Evolutionary conservation across 1,284 basidiomycete species (phyloP).

Genomic region (Cutaneotrichosporon sp.): DNA sequence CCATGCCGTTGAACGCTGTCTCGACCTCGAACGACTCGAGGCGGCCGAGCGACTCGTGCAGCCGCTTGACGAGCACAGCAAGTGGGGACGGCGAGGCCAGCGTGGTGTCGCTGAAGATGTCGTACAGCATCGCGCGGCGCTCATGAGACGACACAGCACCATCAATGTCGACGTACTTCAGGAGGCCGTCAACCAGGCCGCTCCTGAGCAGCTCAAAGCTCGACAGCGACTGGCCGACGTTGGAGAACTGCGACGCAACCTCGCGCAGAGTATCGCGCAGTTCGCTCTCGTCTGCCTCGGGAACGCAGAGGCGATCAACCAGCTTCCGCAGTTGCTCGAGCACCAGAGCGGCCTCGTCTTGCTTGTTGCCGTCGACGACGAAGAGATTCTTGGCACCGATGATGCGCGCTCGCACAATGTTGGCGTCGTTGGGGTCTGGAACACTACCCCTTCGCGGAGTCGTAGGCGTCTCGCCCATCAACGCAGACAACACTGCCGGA

Average conservation of each 20-base stretch:
- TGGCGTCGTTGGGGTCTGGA: slow-evolving; percentile 75
- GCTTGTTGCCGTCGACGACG: slow-evolving; percentile 55
- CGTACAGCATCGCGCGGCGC: slow-evolving; percentile 68
- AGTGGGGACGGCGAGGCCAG: slow-evolving; percentile 59
- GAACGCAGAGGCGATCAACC: slow-evolving; percentile 59
- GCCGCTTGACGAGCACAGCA: slow-evolving; percentile 78
- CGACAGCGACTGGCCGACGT: slow-evolving; percentile 67
- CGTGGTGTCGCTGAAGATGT: slow-evolving; percentile 62
- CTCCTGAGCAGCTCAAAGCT: slow-evolving; percentile 95
- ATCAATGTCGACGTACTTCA: slow-evolving; percentile 72
- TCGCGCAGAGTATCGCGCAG: slow-evolving; percentile 62
- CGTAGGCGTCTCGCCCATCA: slow-evolving; percentile 40
- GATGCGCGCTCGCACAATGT: slow-evolving; percentile 79
- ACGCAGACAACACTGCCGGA: slow-evolving; percentile 23
- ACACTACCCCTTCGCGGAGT: slow-evolving; percentile 49
- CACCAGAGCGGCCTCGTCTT: slow-evolving; percentile 59
- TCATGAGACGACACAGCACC: slow-evolving; percentile 49
- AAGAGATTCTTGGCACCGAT: slow-evolving; percentile 66
- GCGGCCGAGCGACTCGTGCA: slow-evolving; percentile 86
- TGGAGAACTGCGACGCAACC: slow-evolving; percentile 72
- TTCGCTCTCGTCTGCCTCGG: slow-evolving; percentile 56
- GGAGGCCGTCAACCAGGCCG: slow-evolving; percentile 80
- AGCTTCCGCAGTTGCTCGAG: slow-evolving; percentile 56
- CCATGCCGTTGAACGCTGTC: slow-evolving; percentile 56
- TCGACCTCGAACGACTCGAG: slow-evolving; percentile 93